Conservation (phyloP, 345 rosid genomes). For the Ceriops tagal region DNA sequence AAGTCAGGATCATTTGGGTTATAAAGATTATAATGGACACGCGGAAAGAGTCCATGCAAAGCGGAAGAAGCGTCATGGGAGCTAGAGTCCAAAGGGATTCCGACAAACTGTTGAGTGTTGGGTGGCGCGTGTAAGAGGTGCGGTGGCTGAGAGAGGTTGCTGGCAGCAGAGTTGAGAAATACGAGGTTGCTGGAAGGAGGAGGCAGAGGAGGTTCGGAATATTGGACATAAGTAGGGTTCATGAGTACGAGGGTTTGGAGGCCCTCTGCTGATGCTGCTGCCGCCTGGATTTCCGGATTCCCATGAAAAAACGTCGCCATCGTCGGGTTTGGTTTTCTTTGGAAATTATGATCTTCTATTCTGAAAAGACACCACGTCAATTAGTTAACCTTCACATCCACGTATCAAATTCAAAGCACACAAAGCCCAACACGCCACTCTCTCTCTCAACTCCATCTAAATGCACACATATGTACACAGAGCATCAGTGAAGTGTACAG, state of each 20-base stretch:
- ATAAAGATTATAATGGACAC: conserved; percentile 73
- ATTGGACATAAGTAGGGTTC: conserved; percentile 92
- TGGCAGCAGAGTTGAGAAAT: conserved; percentile 1
- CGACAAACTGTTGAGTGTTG: conserved; percentile 73
- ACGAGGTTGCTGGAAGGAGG: conserved; percentile 15
- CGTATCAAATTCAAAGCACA: conserved; percentile 12
- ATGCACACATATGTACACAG: neutral
- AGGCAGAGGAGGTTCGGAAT: conserved; percentile 53
- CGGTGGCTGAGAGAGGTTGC: conserved; percentile 20
- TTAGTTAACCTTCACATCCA: conserved; percentile 26
- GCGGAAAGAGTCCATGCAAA: conserved; percentile 76
- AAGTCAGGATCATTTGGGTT: conserved; percentile 44
- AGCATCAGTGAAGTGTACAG: neutral
- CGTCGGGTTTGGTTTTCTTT: conserved; percentile 1
- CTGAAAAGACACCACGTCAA: conserved; percentile 25
- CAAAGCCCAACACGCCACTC: neutral
- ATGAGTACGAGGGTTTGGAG: conserved; percentile 86
- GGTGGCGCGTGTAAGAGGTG: conserved; percentile 46
- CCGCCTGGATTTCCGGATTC: conserved; percentile 63
- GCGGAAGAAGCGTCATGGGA: conserved; percentile 44
- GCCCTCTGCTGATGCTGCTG: conserved; percentile 47
- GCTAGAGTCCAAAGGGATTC: conserved; percentile 68
- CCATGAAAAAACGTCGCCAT: conserved; percentile 90
- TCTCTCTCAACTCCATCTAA: neutral
- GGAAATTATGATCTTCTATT: conserved; percentile 12